Conservation (phyloP, 2,329 filamentous ascomycete species). For the Neonectria magnoliae region DNA sequence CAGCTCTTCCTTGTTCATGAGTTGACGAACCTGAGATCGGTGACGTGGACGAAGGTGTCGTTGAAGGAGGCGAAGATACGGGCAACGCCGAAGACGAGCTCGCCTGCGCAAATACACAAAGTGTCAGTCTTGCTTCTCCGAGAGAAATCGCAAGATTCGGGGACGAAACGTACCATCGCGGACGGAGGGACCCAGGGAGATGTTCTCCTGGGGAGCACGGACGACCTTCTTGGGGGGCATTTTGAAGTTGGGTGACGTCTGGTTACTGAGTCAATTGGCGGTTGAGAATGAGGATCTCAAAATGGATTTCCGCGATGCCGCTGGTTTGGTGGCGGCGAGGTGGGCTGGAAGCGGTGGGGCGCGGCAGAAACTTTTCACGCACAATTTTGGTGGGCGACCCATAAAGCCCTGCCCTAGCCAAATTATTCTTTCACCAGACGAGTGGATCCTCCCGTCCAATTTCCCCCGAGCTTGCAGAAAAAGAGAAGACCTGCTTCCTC, state of each 20-base stretch:
- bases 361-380: conserved; percentile 48
- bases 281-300: conserved; percentile 47
- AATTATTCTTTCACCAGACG: conserved; percentile 27
- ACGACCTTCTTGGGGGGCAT: conserved; percentile 96
- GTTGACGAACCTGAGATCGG: conserved; percentile 87
- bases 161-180: conserved; percentile 77
- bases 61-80: conserved; percentile 96
- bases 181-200: conserved; percentile 96
- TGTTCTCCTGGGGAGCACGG: conserved; percentile 92
- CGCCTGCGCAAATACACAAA: conserved; percentile 65
- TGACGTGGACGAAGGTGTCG: conserved; percentile 97
- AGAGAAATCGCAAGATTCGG: conserved; percentile 1
- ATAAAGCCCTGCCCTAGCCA: conserved; percentile 49
- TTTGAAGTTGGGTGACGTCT: conserved; percentile 59
- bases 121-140: conserved; percentile 29
- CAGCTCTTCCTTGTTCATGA: conserved; percentile 32
- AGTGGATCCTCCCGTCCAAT: conserved; percentile 13
- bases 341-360: conserved; percentile 48
- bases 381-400: conserved; percentile 36
- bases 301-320: conserved; percentile 40
- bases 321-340: conserved; percentile 41
- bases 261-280: conserved; percentile 49
- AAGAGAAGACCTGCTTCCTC: conserved; percentile 26
- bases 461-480: conserved; percentile 29
- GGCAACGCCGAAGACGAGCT: conserved; percentile 97